These are phyloP conservation scores for Diplocarpon rosae DNA, from an alignment of 2,329 filamentous ascomycete species.

Conservation along the genomic window DNA sequence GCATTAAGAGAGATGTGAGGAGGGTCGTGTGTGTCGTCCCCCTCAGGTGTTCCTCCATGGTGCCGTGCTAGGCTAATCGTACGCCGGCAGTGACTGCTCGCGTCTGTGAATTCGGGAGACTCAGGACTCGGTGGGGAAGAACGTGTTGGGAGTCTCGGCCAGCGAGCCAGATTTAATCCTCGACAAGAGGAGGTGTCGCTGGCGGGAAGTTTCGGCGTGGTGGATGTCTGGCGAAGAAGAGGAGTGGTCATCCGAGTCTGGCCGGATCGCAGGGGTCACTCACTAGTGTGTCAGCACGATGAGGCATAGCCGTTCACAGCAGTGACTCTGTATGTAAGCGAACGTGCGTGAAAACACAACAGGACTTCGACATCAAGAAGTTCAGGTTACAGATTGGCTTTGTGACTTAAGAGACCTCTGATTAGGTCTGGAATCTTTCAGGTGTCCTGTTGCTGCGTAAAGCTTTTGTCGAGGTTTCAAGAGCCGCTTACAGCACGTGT, in stretches of 20 bases:
- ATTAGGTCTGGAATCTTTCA: too few species aligned
- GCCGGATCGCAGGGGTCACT: too few species aligned
- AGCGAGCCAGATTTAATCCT: conserved; percentile 13
- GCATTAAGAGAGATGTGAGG: conserved; percentile 13
- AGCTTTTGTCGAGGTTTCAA: too few species aligned
- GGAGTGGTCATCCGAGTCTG: neutral
- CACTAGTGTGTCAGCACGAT: too few species aligned
- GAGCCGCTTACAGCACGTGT: too few species aligned
- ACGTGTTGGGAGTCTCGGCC: conserved; percentile 16
- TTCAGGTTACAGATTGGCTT: too few species aligned
- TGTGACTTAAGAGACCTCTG: too few species aligned
- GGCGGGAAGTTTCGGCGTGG: conserved; percentile 1
- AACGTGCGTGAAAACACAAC: too few species aligned
- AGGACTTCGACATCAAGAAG: too few species aligned
- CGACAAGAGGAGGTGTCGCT: conserved; percentile 2
- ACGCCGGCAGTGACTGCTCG: neutral
- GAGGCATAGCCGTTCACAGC: too few species aligned
- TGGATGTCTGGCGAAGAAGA: conserved; percentile 2
- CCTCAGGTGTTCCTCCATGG: conserved; percentile 18
- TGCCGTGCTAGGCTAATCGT: conserved; percentile 11
- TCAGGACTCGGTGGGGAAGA: neutral
- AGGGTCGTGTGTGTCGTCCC: conserved; percentile 15
- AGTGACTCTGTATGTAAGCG: too few species aligned
- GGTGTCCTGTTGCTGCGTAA: too few species aligned
- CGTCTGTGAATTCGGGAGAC: neutral